Percentiles rank a stretch among this genome's conserved stretches.
Evolutionary conservation across 106 monocot species (phyloP).

Genomic region (Dactylorhiza incarnata): DNA sequence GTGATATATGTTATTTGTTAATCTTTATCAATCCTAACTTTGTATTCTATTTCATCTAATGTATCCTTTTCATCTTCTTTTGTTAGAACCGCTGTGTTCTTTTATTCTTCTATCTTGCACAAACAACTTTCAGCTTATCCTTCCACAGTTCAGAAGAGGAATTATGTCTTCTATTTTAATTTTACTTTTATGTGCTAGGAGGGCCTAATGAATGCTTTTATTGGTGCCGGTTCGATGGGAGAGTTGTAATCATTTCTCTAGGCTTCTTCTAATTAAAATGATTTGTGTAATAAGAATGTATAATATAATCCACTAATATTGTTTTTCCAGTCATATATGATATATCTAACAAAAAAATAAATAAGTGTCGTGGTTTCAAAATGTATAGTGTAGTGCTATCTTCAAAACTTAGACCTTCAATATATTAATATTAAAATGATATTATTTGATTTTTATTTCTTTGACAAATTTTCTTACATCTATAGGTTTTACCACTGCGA

Average conservation of each 20-base stretch:
- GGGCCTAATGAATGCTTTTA: not conserved
- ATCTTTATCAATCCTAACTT: not conserved
- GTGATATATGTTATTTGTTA: not conserved
- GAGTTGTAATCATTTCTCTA: not conserved
- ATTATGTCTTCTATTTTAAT: not conserved
- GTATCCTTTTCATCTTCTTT: not conserved
- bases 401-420: not conserved
- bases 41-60: not conserved
- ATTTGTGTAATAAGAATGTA: not conserved
- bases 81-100: not conserved
- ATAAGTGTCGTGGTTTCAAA: not conserved
- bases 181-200: not conserved
- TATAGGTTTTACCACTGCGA: conserved; percentile 78
- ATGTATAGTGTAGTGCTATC: not conserved
- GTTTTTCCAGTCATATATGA: not conserved
- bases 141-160: not conserved
- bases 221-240: not conserved
- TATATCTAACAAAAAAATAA: not conserved
- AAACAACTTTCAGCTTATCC: not conserved
- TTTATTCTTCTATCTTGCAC: not conserved
- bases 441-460: not conserved
- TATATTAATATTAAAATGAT: not conserved
- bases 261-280: not conserved
- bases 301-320: not conserved
- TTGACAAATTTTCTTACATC: not conserved